These are phyloP conservation scores for Ceratobasidium sp. DNA, from an alignment of 1,284 basidiomycete genomes.

Conservation along the genomic window DNA sequence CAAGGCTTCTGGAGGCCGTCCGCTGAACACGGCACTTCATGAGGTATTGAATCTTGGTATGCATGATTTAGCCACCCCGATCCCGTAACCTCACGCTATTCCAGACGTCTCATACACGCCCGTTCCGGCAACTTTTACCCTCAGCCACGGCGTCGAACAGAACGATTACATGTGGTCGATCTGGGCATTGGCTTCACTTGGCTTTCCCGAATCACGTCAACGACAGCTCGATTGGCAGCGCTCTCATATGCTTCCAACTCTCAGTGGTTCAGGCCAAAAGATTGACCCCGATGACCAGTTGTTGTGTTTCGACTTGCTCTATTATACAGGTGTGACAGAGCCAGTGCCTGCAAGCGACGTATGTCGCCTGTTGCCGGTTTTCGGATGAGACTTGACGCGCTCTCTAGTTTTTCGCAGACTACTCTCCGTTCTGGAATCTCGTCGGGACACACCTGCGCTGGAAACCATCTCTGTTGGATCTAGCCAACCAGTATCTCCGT, in stretches of 20 bases:
- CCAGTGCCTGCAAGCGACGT: slow-evolving; percentile 23
- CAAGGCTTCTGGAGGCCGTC: neutral
- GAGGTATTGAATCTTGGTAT: slow-evolving; percentile 12
- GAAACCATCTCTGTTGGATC: slow-evolving; percentile 25
- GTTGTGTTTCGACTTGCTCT: slow-evolving; percentile 66
- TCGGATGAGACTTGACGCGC: neutral
- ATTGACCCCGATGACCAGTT: slow-evolving; percentile 66
- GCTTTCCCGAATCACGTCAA: slow-evolving; percentile 10
- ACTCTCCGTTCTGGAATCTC: slow-evolving; percentile 44
- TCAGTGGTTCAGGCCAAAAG: slow-evolving; percentile 42
- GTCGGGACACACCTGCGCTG: slow-evolving; percentile 46
- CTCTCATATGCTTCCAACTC: neutral
- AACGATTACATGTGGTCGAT: slow-evolving; percentile 14
- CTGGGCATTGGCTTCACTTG: slow-evolving; percentile 26
- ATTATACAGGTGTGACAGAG: slow-evolving; percentile 61
- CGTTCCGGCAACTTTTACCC: slow-evolving; percentile 13
- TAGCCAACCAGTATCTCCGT: slow-evolving; percentile 44
- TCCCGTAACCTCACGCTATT: neutral
- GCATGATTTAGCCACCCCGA: neutral
- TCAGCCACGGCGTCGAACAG: slow-evolving; percentile 16
- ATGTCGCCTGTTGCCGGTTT: slow-evolving; percentile 9
- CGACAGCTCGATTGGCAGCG: neutral
- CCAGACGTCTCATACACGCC: slow-evolving; percentile 33
- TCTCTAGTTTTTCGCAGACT: slow-evolving; percentile 37
- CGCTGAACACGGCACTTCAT: neutral